Evolutionary conservation across 2,329 filamentous ascomycete species (phyloP), one percentile per base, ranked within the genome.

Genomic region (Clarireedia homoeocarpa): DNA sequence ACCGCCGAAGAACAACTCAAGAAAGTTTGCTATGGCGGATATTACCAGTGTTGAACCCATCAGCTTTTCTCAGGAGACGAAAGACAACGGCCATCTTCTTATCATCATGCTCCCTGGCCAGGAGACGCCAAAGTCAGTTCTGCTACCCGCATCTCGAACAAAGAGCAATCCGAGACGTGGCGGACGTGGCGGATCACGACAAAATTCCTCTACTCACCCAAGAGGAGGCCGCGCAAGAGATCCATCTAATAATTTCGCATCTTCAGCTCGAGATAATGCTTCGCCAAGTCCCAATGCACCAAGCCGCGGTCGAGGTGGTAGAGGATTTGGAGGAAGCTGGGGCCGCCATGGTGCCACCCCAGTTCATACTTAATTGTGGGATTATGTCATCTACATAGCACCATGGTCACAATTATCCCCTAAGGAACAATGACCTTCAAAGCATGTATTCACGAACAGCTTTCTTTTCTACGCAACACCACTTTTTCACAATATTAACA

Each of bases 1-100:
- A 12, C 73, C 77, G 42, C 72, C 74, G 38, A 84, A 82, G 65
- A 74, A 79, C 1, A 71, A 84, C 12, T 79, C 77, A 0, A 75
- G 74, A 58, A 77, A 73, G 61, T 76, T 83, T 42, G 65, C 73
- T 30, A 69, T 82, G 6, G 58, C 67, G 7, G 66, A 81, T 45
- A 68, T 76, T 6, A 76, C 74, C 14, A 78, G 71, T 58, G 66
- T 72, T 52, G 75, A 80, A 47, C 65, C 75, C 14, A 71, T 74
- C 56, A 62, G 65, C 42, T 74, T 80, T 50, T 55, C 67, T 14
- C 39, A 64, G 66, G 51, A 75, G 72, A 52, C 72, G 62, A 55
- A 72, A 70, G 63, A 67, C 63, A 58, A 71, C 66, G 58, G 66
- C 65, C 52, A 70, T 53, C 73, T 69, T 17, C 70, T 75, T 47